Base-by-base conservation (phyloP, 2,329 filamentous ascomycete genomes). In the Chaetomiaceae sp. region DNA sequence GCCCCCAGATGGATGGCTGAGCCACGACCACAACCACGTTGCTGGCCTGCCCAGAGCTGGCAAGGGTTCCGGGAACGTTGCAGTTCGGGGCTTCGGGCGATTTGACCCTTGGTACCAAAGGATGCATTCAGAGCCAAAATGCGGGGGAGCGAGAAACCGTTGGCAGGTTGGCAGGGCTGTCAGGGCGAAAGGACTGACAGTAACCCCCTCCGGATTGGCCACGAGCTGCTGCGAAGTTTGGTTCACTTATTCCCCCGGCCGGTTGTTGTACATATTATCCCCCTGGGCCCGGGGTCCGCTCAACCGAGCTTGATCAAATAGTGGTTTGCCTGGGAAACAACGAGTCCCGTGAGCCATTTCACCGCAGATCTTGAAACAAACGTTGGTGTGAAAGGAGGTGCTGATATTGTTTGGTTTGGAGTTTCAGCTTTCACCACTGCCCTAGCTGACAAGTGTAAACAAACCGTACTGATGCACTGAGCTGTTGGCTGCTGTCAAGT, bases 111-210 rank as follows among this genome's bases (percentile, higher is more conserved):
- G 17, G 14, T 10, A 35, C n/a, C 31, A 9, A 7, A n/a, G 30
- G 19, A 17, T 25, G 14, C 5, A 16, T 16, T 21, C 10, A 19
- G 7, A n/a, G n/a, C n/a, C 9, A n/a, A 13, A 38, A 46, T 46
- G 49, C 49, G 49, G 49, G 49, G 49, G 38, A 51, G 49, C 35
- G 42, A 37, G 13, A 42, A n/a, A n/a, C n/a, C n/a, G n/a, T n/a
- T n/a, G n/a, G n/a, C 41, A 31, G 42, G 20, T 33, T 27, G 25
- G 25, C 25, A n/a, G 25, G 48, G 20, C 17, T 17, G 9, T 12
- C 3, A 35, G 33, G 44, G 35, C 17, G 33, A 27, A 42, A 20
- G 17, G 21, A 43, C 14, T 6, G 40, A 19, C 31, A 4, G 30
- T 31, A 17, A 19, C 8, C 17, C 16, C 3, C 2, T 17, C 10